phyloP scores from a whole-genome alignment of 805 yeast species.

The Starmerella potacharoeniae region DNA sequence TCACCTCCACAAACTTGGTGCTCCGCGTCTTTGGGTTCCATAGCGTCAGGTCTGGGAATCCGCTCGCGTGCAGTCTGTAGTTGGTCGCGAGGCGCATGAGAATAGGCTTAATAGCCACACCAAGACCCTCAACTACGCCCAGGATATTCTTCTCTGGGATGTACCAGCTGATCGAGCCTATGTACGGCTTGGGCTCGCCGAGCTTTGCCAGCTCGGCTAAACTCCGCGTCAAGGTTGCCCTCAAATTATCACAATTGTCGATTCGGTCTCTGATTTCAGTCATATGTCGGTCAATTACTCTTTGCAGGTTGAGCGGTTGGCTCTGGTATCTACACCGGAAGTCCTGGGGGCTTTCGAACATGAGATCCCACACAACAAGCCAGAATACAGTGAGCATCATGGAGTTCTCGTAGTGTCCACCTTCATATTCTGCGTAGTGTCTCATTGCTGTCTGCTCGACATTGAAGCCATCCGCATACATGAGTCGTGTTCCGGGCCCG shows the following conservation, averaged over 20 bases:
- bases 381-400: conserved; percentile 25
- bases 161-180: conserved; percentile 29
- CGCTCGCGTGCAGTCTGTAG: conserved; percentile 24
- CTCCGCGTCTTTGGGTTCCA: conserved; percentile 19
- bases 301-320: conserved; percentile 26
- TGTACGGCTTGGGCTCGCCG: conserved; percentile 19
- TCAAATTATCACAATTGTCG: conserved; percentile 16
- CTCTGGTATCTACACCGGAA: conserved; percentile 29
- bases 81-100: conserved; percentile 15
- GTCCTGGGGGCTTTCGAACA: conserved; percentile 24
- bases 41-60: conserved; percentile 31
- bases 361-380: conserved; percentile 26
- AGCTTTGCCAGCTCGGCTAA: not conserved
- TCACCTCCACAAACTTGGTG: conserved; percentile 29
- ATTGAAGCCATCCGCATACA: conserved; percentile 13
- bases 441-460: conserved; percentile 30
- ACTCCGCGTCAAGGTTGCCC: not conserved
- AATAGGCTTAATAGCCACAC: conserved; percentile 5
- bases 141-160: conserved; percentile 11
- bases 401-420: conserved; percentile 31
- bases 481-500: conserved; percentile 11
- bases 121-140: conserved; percentile 14
- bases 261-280: conserved; percentile 23
- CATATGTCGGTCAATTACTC: conserved; percentile 21
- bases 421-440: conserved; percentile 28